Evolutionary conservation across 352 stramenopile genomes (phyloP).

Genomic region (Phytophthora tentaculata): DNA sequence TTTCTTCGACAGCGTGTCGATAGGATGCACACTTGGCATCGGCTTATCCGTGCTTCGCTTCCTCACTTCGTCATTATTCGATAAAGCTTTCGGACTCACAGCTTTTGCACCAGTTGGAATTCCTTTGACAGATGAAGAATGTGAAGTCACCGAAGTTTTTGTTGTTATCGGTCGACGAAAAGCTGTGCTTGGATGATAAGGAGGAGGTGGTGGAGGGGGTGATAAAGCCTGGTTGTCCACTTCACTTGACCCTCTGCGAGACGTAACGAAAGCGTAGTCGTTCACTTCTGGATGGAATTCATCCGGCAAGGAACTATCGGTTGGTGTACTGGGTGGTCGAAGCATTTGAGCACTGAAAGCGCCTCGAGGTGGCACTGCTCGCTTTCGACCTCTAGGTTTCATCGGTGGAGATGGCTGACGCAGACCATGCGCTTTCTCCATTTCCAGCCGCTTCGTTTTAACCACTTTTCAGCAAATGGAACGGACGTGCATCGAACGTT

Average conservation of each 20-base stretch:
- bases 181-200: conserved; percentile 5
- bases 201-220: conserved; percentile 24
- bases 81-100: not conserved
- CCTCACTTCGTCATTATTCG: conserved; percentile 1
- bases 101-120: conserved; percentile 7
- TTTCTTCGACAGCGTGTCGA: conserved; percentile 78
- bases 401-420: conserved; percentile 24
- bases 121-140: conserved; percentile 3
- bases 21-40: conserved; percentile 47
- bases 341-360: conserved; percentile 50
- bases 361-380: conserved; percentile 36
- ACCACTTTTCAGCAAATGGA: not conserved
- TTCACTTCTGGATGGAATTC: conserved; percentile 3
- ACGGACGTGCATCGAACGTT: conserved; percentile 30
- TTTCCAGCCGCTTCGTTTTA: conserved; percentile 12
- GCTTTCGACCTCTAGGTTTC: conserved; percentile 5
- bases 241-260: conserved; percentile 13
- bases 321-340: conserved; percentile 26
- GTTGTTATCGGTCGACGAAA: conserved; percentile 2
- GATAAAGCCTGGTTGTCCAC: conserved; percentile 27
- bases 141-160: conserved; percentile 2
- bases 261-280: conserved; percentile 22
- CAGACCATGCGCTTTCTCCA: conserved; percentile 25
- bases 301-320: conserved; percentile 7
- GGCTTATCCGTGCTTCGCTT: conserved; percentile 23